Evolutionary conservation across 306 rosid species (phyloP), one percentile per base, ranked within the genome.

Genomic region (Citrullus amarus): DNA sequence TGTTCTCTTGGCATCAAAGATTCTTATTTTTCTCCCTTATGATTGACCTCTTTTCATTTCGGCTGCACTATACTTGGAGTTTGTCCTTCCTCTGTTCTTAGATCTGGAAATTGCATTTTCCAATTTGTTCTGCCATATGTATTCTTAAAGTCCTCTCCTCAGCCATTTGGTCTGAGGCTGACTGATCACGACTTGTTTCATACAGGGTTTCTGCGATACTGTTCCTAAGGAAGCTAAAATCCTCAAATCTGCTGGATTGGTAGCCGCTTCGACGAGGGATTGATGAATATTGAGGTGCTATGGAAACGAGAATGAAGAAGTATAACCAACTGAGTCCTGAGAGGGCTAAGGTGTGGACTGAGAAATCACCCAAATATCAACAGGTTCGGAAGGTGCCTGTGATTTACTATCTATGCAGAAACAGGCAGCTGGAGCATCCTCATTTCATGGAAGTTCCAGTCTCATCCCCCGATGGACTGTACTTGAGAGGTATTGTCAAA

Each of bases 391-490:
- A 88, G 78, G 93, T 94, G 5, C 91, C 94, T 8, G 96, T 94
- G 30, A 76, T 94, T 87, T 94, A 94, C 84, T 94, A 92, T 80
- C 96, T 94, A 51, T 89, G 89, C 78, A 78, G 96, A 80, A 92
- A 94, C 62, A 87, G 98, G 76, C 96, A 90, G 81, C 91, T 94
- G 5, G 97, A 94, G 79, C 98, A 94, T 53, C 98, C 98, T 78
- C 98, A 94, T 85, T 94, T 94, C 91, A 90, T 94, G 97, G 98
- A 94, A 87, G 92, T 94, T 56, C 85, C 89, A 2, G 62, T 94
- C 50, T 82, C 91, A 14, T 94, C 98, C 57, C 83, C 92, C 5
- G 86, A 86, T 14, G 96, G 98, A 5, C 88, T 92, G 60, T 83
- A 73, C 80, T 84, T 94, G 86, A 89, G 94, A 92, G 98, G 98